Percentiles rank a stretch among this genome's conserved stretches.
These are phyloP conservation scores for Cyclanthera cordifolia DNA, from an alignment of 306 rosid genomes.

Conservation along the genomic window DNA sequence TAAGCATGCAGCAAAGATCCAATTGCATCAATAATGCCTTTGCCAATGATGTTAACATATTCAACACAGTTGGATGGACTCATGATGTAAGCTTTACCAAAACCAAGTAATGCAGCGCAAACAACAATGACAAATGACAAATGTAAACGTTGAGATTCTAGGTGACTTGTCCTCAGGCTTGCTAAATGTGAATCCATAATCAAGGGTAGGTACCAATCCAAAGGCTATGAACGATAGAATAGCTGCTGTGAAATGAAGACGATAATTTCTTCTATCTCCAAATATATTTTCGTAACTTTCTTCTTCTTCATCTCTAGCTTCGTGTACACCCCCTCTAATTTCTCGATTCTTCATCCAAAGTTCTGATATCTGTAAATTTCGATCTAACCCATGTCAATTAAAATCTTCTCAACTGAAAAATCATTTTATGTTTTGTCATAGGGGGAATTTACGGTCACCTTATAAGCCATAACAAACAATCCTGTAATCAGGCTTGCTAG, in stretches of 20 bases:
- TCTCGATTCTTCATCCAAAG: conserved; percentile 23
- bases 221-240: conserved; percentile 44
- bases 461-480: conserved; percentile 38
- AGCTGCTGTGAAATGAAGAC: conserved; percentile 35
- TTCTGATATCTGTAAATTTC: conserved; percentile 39
- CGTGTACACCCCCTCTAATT: neutral
- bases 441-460: conserved; percentile 25
- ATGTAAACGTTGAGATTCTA: conserved; percentile 49
- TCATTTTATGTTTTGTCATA: no score
- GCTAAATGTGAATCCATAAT: conserved; percentile 52
- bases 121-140: conserved; percentile 43
- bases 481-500: conserved; percentile 61
- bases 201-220: conserved; percentile 53
- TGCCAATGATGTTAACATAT: conserved; percentile 18
- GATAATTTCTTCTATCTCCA: conserved; percentile 14
- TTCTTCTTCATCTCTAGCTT: neutral
- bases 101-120: conserved; percentile 45
- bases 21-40: neutral
- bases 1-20: neutral
- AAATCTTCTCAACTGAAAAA: no score
- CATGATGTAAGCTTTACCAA: conserved; percentile 33
- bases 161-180: conserved; percentile 34
- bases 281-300: conserved; percentile 25
- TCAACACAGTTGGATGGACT: conserved; percentile 16
- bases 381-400: no score